Percentiles rank a stretch among this genome's conserved stretches.
phyloP scores from a whole-genome alignment of 73 alveolate species.

The Breviolum minutum region DNA sequence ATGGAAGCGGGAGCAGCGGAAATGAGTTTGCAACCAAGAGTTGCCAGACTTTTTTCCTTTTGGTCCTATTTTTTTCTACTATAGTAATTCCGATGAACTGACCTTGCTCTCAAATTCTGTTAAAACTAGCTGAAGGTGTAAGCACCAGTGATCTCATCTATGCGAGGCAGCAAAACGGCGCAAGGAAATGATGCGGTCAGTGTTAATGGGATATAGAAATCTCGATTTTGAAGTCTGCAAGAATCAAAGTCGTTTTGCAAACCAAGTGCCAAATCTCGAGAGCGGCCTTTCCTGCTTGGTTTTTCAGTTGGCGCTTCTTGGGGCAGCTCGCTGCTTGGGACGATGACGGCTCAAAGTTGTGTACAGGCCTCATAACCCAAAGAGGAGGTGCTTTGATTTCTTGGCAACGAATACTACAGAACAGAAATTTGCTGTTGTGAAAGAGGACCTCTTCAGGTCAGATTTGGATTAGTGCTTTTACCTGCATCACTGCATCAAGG shows the following conservation, averaged over 20 bases:
- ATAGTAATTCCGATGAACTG: neutral
- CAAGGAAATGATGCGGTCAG: no score
- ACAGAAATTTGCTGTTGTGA: neutral
- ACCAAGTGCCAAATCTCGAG: no score
- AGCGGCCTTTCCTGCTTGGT: no score
- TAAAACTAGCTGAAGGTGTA: neutral
- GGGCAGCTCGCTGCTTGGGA: conserved; percentile 95
- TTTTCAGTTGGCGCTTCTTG: conserved; percentile 72
- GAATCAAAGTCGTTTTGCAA: no score
- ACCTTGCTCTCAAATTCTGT: neutral
- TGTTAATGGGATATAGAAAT: no score
- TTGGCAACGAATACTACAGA: neutral
- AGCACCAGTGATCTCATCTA: neutral
- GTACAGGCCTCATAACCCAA: neutral
- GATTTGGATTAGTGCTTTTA: no score
- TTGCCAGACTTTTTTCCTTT: neutral
- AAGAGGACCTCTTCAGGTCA: neutral
- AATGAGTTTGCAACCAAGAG: neutral
- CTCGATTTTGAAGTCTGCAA: no score
- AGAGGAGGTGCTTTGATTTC: no score
- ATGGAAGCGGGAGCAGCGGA: neutral
- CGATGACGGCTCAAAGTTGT: conserved; percentile 79
- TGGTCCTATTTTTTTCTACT: no score
- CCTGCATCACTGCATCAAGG: neutral
- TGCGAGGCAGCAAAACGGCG: neutral